Evolutionary conservation across 139 green algal genomes (phyloP).

Genomic region (Coccomyxa sp.): DNA sequence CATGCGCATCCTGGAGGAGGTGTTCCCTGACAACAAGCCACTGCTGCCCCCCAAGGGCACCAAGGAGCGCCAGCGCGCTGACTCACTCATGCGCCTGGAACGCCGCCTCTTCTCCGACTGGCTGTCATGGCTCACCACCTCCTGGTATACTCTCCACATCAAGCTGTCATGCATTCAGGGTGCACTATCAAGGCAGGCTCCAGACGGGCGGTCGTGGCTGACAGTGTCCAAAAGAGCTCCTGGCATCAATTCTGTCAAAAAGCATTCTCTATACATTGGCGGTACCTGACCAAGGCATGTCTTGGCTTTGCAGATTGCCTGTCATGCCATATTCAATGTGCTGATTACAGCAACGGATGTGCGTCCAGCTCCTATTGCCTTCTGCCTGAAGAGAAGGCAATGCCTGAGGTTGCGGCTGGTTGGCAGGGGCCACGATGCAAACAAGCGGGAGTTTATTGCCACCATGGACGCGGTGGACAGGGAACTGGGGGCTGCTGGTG

Average conservation of each 20-base stretch:
- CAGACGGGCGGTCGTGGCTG: neutral
- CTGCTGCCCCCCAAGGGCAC: conserved; percentile 64
- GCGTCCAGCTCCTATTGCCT: too few species aligned
- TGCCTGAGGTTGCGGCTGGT: too few species aligned
- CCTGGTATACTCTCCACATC: conserved; percentile 25
- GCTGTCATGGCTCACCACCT: conserved; percentile 66
- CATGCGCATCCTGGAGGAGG: conserved; percentile 58
- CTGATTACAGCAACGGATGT: too few species aligned
- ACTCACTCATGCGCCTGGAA: conserved; percentile 78
- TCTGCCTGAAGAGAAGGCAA: too few species aligned
- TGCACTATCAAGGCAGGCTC: too few species aligned
- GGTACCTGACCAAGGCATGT: too few species aligned
- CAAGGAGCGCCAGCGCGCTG: conserved; percentile 28
- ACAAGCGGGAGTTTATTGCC: conserved; percentile 41
- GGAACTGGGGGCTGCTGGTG: conserved; percentile 29
- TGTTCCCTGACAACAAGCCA: conserved; percentile 67
- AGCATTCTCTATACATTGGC: too few species aligned
- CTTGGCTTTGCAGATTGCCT: too few species aligned
- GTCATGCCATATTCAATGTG: too few species aligned
- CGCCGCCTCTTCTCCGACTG: conserved; percentile 70
- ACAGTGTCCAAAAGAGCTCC: too few species aligned
- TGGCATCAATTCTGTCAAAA: too few species aligned
- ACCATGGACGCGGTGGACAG: conserved; percentile 63
- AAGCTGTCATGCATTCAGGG: too few species aligned
- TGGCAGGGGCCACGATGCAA: conserved; percentile 30